Conservation (phyloP, 768 basidiomycete genomes). For the Hypholoma sublateritium region DNA sequence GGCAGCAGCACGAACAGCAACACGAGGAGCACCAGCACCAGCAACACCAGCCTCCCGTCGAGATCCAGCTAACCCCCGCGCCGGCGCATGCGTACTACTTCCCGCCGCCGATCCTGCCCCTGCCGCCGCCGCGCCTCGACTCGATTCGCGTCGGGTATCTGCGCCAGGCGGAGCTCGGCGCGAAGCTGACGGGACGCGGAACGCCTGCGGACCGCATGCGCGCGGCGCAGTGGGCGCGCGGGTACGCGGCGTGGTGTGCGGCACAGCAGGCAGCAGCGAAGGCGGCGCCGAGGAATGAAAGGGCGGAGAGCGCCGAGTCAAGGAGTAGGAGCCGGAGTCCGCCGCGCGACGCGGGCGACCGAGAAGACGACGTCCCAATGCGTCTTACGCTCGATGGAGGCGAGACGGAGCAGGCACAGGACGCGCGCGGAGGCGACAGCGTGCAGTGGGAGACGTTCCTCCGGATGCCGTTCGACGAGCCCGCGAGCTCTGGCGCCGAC, state of each 20-base stretch:
- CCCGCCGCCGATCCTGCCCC: slow-evolving; percentile 25
- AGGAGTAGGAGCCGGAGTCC: neutral
- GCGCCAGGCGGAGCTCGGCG: slow-evolving; percentile 25
- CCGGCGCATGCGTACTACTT: slow-evolving; percentile 10
- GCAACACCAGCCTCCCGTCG: slow-evolving; percentile 16
- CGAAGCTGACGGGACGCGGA: slow-evolving; percentile 29
- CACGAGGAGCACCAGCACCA: slow-evolving; percentile 6
- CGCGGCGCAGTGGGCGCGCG: slow-evolving; percentile 26
- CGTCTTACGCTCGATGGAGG: neutral
- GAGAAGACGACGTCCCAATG: neutral
- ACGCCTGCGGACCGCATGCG: slow-evolving; percentile 32
- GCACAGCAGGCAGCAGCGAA: neutral
- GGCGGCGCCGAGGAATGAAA: neutral
- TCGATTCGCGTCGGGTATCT: slow-evolving; percentile 29
- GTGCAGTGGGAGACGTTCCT: slow-evolving; percentile 13
- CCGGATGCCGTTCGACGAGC: slow-evolving; percentile 4
- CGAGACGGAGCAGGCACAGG: neutral
- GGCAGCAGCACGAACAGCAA: neutral
- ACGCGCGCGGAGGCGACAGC: neutral
- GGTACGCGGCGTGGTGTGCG: neutral
- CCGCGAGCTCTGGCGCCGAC: neutral
- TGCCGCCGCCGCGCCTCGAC: slow-evolving; percentile 34
- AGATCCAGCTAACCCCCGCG: slow-evolving; percentile 15
- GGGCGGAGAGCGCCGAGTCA: neutral
- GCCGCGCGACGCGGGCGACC: neutral